A percentile compares a stretch with the other conserved stretches of the same genome.
These are phyloP conservation scores for Coniella lustricola DNA, from an alignment of 2,329 filamentous ascomycete species.

Conservation along the genomic window DNA sequence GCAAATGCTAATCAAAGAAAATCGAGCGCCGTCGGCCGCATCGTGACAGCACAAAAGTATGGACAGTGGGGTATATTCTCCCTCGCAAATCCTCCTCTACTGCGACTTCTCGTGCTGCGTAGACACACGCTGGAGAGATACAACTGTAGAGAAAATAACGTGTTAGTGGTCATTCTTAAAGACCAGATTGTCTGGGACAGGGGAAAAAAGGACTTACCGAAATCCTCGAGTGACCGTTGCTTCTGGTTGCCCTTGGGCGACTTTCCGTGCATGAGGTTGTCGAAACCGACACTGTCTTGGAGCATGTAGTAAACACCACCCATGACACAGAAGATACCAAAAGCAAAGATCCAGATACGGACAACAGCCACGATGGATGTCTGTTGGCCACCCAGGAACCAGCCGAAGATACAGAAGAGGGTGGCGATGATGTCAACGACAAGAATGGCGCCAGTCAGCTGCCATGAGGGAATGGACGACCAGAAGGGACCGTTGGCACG, in stretches of 20 bases:
- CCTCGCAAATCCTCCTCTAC: slow-evolving; percentile 36
- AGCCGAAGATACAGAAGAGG: slow-evolving; percentile 79
- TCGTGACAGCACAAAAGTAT: slow-evolving; percentile 11
- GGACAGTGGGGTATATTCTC: slow-evolving; percentile 17
- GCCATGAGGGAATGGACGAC: slow-evolving; percentile 83
- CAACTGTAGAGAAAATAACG: slow-evolving; percentile 46
- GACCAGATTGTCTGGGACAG: no score
- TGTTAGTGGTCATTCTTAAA: slow-evolving; percentile 37
- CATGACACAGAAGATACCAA: slow-evolving; percentile 74
- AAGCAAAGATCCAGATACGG: slow-evolving; percentile 86
- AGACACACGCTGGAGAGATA: slow-evolving; percentile 82
- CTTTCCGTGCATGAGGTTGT: slow-evolving; percentile 91
- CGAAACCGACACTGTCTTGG: slow-evolving; percentile 72
- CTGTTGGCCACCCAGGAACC: slow-evolving; percentile 61
- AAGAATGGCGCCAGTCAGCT: slow-evolving; percentile 70
- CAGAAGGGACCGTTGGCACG: slow-evolving; percentile 89
- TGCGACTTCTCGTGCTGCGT: slow-evolving; percentile 86
- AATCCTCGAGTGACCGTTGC: slow-evolving; percentile 82
- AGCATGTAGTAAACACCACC: slow-evolving; percentile 69
- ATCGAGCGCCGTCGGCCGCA: slow-evolving; percentile 13
- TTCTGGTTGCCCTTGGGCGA: slow-evolving; percentile 73
- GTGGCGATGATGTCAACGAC: slow-evolving; percentile 79
- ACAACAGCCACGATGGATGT: slow-evolving; percentile 79
- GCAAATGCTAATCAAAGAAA: slow-evolving; percentile 16
- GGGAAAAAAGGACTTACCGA: slow-evolving; percentile 54